A percentile compares a stretch with the other conserved stretches of the same genome.
phyloP scores from a whole-genome alignment of 2,329 filamentous ascomycete genomes.

The Pseudopithomyces chartarum region DNA sequence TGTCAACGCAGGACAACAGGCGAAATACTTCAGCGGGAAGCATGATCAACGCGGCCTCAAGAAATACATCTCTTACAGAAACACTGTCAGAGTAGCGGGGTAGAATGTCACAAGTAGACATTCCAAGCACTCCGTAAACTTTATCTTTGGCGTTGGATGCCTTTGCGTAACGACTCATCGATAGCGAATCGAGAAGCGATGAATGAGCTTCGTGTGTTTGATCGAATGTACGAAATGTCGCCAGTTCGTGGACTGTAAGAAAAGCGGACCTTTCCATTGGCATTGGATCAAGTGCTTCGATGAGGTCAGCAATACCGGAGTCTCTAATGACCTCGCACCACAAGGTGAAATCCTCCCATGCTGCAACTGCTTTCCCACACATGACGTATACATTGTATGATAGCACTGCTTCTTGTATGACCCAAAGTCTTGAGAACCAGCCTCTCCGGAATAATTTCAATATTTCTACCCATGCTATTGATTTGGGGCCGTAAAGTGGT shows the following conservation, averaged over 20 bases:
- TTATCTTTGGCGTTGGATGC: constrained; percentile 31
- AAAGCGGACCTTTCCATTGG: neutral
- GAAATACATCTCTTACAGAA: constrained; percentile 22
- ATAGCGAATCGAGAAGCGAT: constrained; percentile 17
- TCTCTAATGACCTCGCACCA: constrained; percentile 20
- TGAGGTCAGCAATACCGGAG: constrained; percentile 17
- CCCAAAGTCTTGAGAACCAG: constrained; percentile 32
- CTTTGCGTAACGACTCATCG: constrained; percentile 27
- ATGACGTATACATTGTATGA: constrained; percentile 21
- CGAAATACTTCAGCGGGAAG: constrained; percentile 14
- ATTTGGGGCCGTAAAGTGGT: neutral
- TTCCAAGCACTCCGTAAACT: constrained; percentile 29
- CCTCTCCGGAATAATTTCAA: constrained; percentile 19
- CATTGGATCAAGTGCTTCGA: constrained; percentile 1
- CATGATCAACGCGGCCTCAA: constrained; percentile 18
- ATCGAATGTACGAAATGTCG: constrained; percentile 1
- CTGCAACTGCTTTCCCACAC: constrained; percentile 20
- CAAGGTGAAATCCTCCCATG: constrained; percentile 28
- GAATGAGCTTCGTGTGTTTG: neutral
- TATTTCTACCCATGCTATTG: constrained; percentile 21
- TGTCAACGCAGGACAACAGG: constrained; percentile 28
- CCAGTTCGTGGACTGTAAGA: neutral
- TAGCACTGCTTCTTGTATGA: constrained; percentile 29
- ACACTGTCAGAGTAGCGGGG: constrained; percentile 19
- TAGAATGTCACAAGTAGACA: constrained; percentile 15